A percentile compares a stretch with the other conserved stretches of the same genome.
These are phyloP conservation scores for Cladophialophora psammophila DNA, from an alignment of 2,329 filamentous ascomycete genomes.

Conservation along the genomic window DNA sequence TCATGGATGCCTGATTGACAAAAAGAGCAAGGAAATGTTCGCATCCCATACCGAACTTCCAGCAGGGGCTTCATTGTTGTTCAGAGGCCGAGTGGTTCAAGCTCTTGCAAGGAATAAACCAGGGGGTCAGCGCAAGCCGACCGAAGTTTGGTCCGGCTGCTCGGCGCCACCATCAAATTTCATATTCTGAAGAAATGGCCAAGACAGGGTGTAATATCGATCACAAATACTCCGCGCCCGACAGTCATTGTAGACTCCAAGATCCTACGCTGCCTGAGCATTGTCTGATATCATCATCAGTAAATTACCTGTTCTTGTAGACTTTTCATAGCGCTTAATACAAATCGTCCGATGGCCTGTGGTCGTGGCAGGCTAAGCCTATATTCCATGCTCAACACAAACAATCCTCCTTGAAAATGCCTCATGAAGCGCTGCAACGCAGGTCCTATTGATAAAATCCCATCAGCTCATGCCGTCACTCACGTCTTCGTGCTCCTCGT, in stretches of 20 bases:
- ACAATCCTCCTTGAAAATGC: not conserved
- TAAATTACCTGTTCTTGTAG: not conserved
- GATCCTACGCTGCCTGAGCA: not conserved
- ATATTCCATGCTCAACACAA: not conserved
- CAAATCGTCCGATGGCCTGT: not conserved
- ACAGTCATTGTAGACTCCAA: not conserved
- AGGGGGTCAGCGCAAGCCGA: not conserved
- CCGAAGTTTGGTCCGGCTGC: constrained; percentile 16
- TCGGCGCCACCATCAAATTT: too few relatives aligned
- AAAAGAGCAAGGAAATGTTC: not conserved
- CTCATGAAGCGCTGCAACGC: not conserved
- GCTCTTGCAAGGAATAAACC: not conserved
- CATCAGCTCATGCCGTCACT: not conserved
- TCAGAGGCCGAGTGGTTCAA: not conserved
- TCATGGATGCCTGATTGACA: not conserved
- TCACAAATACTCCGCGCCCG: too few relatives aligned
- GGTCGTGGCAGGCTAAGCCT: not conserved
- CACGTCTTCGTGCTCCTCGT: constrained; percentile 28
- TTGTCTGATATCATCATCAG: not conserved
- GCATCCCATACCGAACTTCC: too few relatives aligned
- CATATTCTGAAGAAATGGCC: too few relatives aligned
- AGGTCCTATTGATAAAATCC: not conserved
- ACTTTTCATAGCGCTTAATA: not conserved
- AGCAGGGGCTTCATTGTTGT: not conserved
- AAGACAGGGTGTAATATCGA: too few relatives aligned